These are phyloP conservation scores for Spizellomyces punctatus DNA, from an alignment of 192 early-diverging fungal genomes.

Conservation along the genomic window DNA sequence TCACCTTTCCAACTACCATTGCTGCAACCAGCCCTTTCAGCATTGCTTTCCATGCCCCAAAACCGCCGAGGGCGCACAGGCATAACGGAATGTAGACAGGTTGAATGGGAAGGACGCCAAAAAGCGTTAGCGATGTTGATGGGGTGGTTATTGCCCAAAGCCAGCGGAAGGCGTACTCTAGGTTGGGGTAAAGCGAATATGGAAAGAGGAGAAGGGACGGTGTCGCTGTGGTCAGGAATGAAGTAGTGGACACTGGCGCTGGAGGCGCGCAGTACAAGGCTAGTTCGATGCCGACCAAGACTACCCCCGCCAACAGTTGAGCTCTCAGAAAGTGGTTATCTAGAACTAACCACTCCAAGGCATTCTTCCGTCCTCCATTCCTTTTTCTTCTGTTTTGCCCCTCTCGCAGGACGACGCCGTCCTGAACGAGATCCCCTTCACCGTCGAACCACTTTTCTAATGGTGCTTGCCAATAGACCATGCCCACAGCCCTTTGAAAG, in stretches of 20 bases:
- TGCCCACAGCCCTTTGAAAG: slow-evolving; percentile 8
- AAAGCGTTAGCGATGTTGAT: slow-evolving; percentile 15
- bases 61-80: slow-evolving; percentile 38
- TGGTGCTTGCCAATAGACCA: slow-evolving; percentile 39
- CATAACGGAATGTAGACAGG: slow-evolving; percentile 43
- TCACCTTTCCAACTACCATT: slow-evolving; percentile 29
- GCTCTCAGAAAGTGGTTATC: slow-evolving; percentile 30
- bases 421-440: slow-evolving; percentile 18
- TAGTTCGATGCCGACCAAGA: slow-evolving; percentile 33
- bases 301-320: slow-evolving; percentile 21
- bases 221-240: not conserved
- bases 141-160: slow-evolving; percentile 40
- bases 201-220: slow-evolving; percentile 34
- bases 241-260: not conserved
- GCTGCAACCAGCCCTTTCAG: slow-evolving; percentile 42
- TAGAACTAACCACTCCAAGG: slow-evolving; percentile 22
- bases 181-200: slow-evolving; percentile 37
- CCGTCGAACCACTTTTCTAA: slow-evolving; percentile 36
- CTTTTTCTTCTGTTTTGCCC: slow-evolving; percentile 5
- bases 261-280: slow-evolving; percentile 13
- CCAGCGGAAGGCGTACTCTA: slow-evolving; percentile 44
- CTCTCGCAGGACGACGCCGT: slow-evolving; percentile 15
- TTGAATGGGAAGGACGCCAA: slow-evolving; percentile 37
- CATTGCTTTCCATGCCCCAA: slow-evolving; percentile 30
- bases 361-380: slow-evolving; percentile 7